Conservation (phyloP, 2,329 filamentous ascomycete species). For the Neoascochyta sp. region DNA sequence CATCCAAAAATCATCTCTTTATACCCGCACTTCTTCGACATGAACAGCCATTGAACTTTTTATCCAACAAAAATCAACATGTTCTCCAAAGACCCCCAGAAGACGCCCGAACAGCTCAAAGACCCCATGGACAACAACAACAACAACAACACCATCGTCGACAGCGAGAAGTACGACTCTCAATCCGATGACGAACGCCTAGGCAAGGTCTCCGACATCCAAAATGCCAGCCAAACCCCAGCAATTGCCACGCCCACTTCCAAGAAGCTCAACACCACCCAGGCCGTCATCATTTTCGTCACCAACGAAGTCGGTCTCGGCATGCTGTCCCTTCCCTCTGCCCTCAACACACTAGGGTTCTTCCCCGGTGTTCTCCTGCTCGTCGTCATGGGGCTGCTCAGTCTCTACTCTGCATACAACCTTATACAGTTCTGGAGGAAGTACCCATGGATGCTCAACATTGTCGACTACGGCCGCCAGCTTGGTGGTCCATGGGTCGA, state of each 20-base stretch:
- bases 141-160: no score
- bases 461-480: conserved; percentile 28
- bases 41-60: no score
- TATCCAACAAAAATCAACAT: no score
- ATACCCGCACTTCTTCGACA: no score
- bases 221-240: conserved; percentile 18
- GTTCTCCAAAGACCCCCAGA: no score
- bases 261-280: conserved; percentile 23
- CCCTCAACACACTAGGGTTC: conserved; percentile 24
- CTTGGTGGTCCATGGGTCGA: conserved; percentile 25
- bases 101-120: no score
- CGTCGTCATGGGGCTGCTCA: conserved; percentile 23
- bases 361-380: conserved; percentile 25
- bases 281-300: conserved; percentile 30
- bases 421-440: conserved; percentile 31
- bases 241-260: conserved; percentile 3
- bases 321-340: conserved; percentile 24
- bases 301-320: conserved; percentile 32
- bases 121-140: conserved; percentile 11
- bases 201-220: conserved; percentile 22
- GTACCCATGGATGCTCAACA: conserved; percentile 28
- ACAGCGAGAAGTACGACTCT: conserved; percentile 16
- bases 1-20: no score
- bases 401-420: conserved; percentile 28
- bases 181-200: conserved; percentile 18